These are phyloP conservation scores for Podaxis mareebaensis DNA, from an alignment of 768 basidiomycete genomes.

Conservation along the genomic window DNA sequence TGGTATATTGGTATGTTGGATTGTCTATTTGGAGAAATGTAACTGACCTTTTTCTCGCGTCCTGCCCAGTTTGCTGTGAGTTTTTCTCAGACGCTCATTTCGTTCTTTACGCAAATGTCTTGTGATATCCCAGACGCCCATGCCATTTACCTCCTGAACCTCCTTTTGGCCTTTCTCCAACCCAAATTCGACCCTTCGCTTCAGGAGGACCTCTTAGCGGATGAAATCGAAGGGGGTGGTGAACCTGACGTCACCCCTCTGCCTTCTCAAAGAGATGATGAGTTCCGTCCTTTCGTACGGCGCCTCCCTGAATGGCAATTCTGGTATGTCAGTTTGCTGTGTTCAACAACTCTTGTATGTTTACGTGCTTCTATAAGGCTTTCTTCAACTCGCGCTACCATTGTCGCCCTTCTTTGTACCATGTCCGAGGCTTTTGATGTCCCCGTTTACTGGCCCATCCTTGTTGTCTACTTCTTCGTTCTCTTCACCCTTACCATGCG, in stretches of 20 bases:
- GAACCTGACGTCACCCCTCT: constrained; percentile 54
- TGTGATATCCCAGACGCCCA: constrained; percentile 58
- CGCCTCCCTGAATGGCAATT: constrained; percentile 97
- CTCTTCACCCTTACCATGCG: constrained; percentile 95
- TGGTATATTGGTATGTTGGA: constrained; percentile 86
- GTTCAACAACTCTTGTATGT: not conserved
- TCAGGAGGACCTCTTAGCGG: constrained; percentile 89
- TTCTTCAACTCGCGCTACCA: constrained; percentile 85
- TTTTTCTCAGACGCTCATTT: constrained; percentile 20
- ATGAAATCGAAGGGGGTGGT: constrained; percentile 94
- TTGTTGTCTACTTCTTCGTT: constrained; percentile 95
- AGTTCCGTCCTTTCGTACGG: constrained; percentile 96
- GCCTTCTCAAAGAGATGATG: constrained; percentile 80
- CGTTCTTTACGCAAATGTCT: constrained; percentile 6
- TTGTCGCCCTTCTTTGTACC: constrained; percentile 79
- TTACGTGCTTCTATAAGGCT: constrained; percentile 56
- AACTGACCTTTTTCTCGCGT: constrained; percentile 8
- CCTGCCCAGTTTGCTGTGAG: constrained; percentile 66
- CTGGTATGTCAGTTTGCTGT: constrained; percentile 53
- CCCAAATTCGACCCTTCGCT: constrained; percentile 97
- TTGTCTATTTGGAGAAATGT: not conserved
- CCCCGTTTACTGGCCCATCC: constrained; percentile 99
- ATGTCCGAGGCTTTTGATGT: constrained; percentile 88
- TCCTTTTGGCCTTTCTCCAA: constrained; percentile 96
- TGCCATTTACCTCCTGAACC: constrained; percentile 94